Evolutionary conservation across 2,329 filamentous ascomycete species (phyloP).

Genomic region (Phyllosticta paracitricarpa): DNA sequence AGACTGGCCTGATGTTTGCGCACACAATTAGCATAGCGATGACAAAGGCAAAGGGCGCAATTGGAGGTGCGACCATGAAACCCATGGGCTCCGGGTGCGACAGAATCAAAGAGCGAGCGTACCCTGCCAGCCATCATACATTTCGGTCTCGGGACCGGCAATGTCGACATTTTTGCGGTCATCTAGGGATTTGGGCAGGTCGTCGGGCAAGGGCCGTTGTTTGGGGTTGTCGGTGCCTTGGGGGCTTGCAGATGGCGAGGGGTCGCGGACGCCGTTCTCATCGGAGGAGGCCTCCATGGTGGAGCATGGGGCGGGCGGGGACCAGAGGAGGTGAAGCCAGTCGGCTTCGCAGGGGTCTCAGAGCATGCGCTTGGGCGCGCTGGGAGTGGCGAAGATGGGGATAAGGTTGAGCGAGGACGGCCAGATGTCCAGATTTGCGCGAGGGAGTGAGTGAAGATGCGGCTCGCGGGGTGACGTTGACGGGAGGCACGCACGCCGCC

Average conservation of each 20-base stretch:
- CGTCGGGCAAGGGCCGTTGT: slow-evolving; percentile 54
- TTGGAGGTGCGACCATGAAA: background rate
- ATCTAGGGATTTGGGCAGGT: slow-evolving; percentile 85
- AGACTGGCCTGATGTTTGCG: slow-evolving; percentile 63
- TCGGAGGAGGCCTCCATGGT: slow-evolving; percentile 20
- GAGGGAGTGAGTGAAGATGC: slow-evolving; percentile 2
- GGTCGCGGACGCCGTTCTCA: slow-evolving; percentile 25
- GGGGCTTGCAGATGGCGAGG: slow-evolving; percentile 13
- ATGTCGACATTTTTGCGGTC: slow-evolving; percentile 66
- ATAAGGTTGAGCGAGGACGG: background rate
- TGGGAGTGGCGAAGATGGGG: background rate
- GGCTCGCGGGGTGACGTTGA: slow-evolving; percentile 9
- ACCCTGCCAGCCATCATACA: slow-evolving; percentile 99
- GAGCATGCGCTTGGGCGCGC: slow-evolving; percentile 1
- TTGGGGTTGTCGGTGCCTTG: slow-evolving; percentile 12
- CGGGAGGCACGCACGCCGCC: background rate
- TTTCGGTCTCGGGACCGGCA: slow-evolving; percentile 75
- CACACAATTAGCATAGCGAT: slow-evolving; percentile 5
- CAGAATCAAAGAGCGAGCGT: slow-evolving; percentile 17
- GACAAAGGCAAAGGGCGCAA: background rate
- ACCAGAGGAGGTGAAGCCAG: background rate
- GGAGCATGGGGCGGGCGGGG: slow-evolving; percentile 9
- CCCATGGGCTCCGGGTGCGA: slow-evolving; percentile 12
- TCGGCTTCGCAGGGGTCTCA: slow-evolving; percentile 6
- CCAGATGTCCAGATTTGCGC: slow-evolving; percentile 3